Conservation (phyloP, 2,329 filamentous ascomycete species). For the Hypoxylon sp. region DNA sequence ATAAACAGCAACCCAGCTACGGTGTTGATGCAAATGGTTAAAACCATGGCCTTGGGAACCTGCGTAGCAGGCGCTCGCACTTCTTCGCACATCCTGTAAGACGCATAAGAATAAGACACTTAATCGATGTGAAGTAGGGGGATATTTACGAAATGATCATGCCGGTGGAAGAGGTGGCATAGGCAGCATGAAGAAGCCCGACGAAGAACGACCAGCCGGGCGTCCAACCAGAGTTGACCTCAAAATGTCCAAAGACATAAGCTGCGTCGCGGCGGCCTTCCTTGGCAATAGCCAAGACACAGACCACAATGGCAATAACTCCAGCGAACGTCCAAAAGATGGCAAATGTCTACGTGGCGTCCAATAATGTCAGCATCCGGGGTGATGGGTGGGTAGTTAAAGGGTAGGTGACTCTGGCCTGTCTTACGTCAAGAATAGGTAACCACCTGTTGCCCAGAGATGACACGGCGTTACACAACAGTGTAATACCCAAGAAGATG, state of each 20-base stretch:
- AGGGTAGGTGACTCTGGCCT: constrained; percentile 9
- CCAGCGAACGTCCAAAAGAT: constrained; percentile 81
- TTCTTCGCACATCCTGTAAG: constrained; percentile 76
- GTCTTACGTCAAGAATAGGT: constrained; percentile 74
- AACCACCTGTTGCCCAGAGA: constrained; percentile 75
- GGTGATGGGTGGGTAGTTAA: not conserved
- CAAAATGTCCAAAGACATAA: constrained; percentile 77
- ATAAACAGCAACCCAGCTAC: constrained; percentile 75
- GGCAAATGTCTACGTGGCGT: constrained; percentile 70
- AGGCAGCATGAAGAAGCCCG: constrained; percentile 77
- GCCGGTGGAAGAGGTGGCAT: constrained; percentile 80
- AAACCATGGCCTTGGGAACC: constrained; percentile 79
- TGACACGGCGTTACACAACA: constrained; percentile 74
- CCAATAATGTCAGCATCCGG: constrained; percentile 22
- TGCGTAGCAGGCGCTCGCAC: constrained; percentile 73
- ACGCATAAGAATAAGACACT: constrained; percentile 32
- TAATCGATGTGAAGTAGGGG: not conserved
- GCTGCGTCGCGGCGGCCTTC: constrained; percentile 71
- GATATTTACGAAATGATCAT: constrained; percentile 79
- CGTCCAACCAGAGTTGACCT: constrained; percentile 75
- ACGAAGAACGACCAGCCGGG: constrained; percentile 80
- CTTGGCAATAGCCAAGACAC: constrained; percentile 74
- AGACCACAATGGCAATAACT: constrained; percentile 73
- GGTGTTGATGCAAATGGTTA: constrained; percentile 74
- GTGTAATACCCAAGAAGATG: constrained; percentile 76